These are phyloP conservation scores for Diplogelasinospora grovesii DNA, from an alignment of 495 filamentous ascomycete species.

Conservation along the genomic window DNA sequence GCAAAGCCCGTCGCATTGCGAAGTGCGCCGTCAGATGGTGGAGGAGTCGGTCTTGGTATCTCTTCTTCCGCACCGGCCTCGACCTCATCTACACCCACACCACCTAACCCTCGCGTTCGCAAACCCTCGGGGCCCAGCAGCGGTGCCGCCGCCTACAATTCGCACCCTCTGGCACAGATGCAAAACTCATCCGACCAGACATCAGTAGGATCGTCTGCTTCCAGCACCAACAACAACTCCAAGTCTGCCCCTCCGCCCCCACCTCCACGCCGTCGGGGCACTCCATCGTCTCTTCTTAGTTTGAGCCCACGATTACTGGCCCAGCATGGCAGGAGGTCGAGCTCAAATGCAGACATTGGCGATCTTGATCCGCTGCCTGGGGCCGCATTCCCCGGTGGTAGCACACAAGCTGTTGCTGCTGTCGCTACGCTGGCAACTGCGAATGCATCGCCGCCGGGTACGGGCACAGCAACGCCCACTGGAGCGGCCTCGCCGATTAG, in stretches of 20 bases:
- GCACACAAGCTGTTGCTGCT: too few species aligned
- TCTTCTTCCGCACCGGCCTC: conserved; percentile 11
- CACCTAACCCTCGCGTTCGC: conserved; percentile 10
- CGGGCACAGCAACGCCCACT: conserved; percentile 4
- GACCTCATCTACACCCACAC: too few species aligned
- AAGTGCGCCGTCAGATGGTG: conserved; percentile 24
- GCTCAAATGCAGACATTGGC: conserved; percentile 20
- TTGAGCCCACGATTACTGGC: neutral
- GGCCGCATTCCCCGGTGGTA: neutral
- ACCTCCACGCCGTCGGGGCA: conserved; percentile 38
- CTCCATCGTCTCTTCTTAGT: conserved; percentile 19
- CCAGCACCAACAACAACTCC: conserved; percentile 1
- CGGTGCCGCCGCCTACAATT: conserved; percentile 4
- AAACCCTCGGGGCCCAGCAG: conserved; percentile 12
- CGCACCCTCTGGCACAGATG: conserved; percentile 29
- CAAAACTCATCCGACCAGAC: conserved; percentile 25
- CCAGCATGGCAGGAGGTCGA: conserved; percentile 14
- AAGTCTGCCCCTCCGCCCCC: conserved; percentile 28
- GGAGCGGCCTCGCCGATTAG: conserved; percentile 35
- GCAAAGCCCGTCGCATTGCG: conserved; percentile 62
- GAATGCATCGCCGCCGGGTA: neutral
- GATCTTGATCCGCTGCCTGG: conserved; percentile 22
- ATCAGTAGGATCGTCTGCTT: neutral
- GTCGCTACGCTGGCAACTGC: too few species aligned
- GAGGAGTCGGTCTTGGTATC: conserved; percentile 8